These are phyloP conservation scores for Scopulariopsis brevicaulis DNA, from an alignment of 2,329 filamentous ascomycete species.

Conservation along the genomic window DNA sequence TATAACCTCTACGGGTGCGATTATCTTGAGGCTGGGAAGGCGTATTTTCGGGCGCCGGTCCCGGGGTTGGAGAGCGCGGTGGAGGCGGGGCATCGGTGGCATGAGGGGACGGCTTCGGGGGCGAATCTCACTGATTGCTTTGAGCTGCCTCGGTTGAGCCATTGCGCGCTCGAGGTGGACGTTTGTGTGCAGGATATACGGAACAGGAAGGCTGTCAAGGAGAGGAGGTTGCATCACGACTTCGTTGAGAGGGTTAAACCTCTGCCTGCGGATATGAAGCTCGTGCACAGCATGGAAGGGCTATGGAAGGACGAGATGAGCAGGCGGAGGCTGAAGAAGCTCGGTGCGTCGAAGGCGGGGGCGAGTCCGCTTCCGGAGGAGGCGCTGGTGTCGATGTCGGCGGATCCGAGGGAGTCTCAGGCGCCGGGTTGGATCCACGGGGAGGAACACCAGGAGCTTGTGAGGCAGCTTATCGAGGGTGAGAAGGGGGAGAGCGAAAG, in stretches of 20 bases:
- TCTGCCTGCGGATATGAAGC: constrained; percentile 56
- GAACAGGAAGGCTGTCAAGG: constrained; percentile 65
- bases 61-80: constrained; percentile 53
- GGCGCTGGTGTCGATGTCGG: constrained; percentile 79
- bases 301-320: constrained; percentile 86
- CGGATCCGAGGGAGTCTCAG: constrained; percentile 60
- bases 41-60: constrained; percentile 64
- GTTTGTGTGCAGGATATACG: constrained; percentile 79
- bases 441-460: constrained; percentile 61
- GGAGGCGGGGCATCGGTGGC: constrained; percentile 63
- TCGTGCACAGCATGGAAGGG: constrained; percentile 88
- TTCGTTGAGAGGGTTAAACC: constrained; percentile 65
- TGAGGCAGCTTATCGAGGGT: constrained; percentile 49
- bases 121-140: constrained; percentile 39
- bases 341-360: constrained; percentile 41
- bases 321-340: constrained; percentile 63
- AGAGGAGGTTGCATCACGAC: constrained; percentile 74
- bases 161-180: constrained; percentile 85
- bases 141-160: constrained; percentile 64
- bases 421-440: constrained; percentile 90
- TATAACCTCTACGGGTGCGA: constrained; percentile 95
- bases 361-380: constrained; percentile 74
- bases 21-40: constrained; percentile 64
- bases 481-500: constrained; percentile 39
- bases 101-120: constrained; percentile 57